Base-by-base conservation (phyloP, 2,329 filamentous ascomycete genomes). In the Ophiostoma quercus region DNA sequence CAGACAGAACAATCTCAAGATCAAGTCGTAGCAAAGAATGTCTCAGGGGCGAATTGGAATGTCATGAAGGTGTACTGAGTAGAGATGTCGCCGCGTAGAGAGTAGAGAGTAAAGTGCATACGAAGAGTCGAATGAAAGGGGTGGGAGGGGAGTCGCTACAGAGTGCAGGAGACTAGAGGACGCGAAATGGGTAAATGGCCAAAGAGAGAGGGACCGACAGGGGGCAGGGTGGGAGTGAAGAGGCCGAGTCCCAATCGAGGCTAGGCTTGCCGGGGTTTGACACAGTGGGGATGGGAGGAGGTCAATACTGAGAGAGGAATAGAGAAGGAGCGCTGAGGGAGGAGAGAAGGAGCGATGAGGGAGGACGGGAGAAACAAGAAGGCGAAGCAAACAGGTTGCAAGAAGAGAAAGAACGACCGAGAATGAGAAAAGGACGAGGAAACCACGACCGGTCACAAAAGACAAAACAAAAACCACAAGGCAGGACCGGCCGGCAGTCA, bases 241-340 rank as follows among this genome's bases (percentile, higher is more conserved):
- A 66, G 63, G 37, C 63, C 39, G 25, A 66, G 22, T 41, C 65
- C 22, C 11, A 47, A 66, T 43, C 5, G 5, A 47, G 65, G 19
- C 22, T 29, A 66, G 65, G 65, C 65, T 66, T 41, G 37, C 65
- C 65, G 65, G 65, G 62, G 65, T 19, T 43, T 66, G 65, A 66
- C 39, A 66, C 65, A 47, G 32, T 65, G 62, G 62, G 34, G 62
- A n/a, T 34, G 9, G 29, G 32, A 32, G 19, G 16, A 47, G 16
- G 43, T 29, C 25, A 29, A 29, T 29, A 47, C 6, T 16, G 43
- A 47, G 16, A 19, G 12, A 39, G 16, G 62, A 22, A 65, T 29
- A 14, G 29, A 34, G 25, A 25, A 6, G n/a, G 25, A 7, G 16
- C 5, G 60, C 5, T 19, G 32, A n/a, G 19, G 62, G 2, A 25